Percentiles rank a stretch among this genome's conserved stretches.
Evolutionary conservation across 2,329 filamentous ascomycete genomes (phyloP).

Genomic region (Paraphoma sp.): DNA sequence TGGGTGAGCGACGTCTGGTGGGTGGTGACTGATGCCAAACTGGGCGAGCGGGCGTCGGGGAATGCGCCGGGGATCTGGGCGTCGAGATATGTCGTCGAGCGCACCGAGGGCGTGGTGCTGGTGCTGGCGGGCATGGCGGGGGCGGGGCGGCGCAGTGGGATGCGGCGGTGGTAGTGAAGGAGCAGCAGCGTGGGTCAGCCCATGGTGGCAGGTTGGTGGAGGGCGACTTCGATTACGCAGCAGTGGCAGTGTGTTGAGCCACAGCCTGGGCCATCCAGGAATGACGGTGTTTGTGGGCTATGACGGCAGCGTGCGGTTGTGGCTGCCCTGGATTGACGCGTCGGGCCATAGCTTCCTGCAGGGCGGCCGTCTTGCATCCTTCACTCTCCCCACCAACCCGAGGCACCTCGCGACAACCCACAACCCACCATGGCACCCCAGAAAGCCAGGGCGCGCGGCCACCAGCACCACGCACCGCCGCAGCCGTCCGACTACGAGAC

Average conservation of each 20-base stretch:
- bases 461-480: constrained; percentile 40
- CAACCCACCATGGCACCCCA: constrained; percentile 35
- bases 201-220: constrained; percentile 7
- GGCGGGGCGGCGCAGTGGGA: background rate
- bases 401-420: background rate
- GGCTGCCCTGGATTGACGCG: constrained; percentile 3
- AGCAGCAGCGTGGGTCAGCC: constrained; percentile 5
- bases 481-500: constrained; percentile 63
- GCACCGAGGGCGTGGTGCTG: constrained; percentile 22
- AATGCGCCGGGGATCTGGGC: constrained; percentile 59
- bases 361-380: background rate
- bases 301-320: background rate
- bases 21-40: constrained; percentile 39
- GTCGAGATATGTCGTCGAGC: constrained; percentile 45
- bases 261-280: constrained; percentile 3
- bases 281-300: constrained; percentile 14
- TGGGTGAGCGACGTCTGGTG: constrained; percentile 59
- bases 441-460: constrained; percentile 39
- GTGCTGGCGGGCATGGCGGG: constrained; percentile 39
- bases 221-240: constrained; percentile 7
- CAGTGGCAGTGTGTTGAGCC: constrained; percentile 12
- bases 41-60: constrained; percentile 39
- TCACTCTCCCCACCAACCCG: no score
- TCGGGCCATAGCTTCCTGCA: background rate
- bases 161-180: background rate